phyloP scores from a whole-genome alignment of 345 rosid genomes.

The Cardiospermum halicacabum region DNA sequence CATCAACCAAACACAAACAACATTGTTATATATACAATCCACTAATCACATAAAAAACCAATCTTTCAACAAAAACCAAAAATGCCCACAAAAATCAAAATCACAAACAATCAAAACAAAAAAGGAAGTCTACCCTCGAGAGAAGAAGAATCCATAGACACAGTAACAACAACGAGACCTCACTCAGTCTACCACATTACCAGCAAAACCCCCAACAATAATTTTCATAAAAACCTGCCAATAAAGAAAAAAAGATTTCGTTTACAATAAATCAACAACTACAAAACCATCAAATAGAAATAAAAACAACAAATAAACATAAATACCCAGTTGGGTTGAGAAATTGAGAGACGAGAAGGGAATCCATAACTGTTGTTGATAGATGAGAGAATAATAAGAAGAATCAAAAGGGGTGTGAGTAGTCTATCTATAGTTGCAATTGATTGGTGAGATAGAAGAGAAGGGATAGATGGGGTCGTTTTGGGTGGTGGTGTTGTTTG shows the following conservation, averaged over 20 bases:
- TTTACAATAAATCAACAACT: constrained; percentile 1
- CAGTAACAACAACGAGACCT: constrained; percentile 14
- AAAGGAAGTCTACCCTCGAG: constrained; percentile 18
- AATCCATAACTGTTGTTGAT: constrained; percentile 26
- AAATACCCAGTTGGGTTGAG: constrained; percentile 15
- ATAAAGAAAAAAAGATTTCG: constrained; percentile 7
- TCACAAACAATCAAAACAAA: background rate
- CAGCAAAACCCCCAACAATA: constrained; percentile 26
- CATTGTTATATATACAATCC: background rate
- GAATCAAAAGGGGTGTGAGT: too few species aligned
- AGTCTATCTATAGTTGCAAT: background rate
- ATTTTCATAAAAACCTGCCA: constrained; percentile 26
- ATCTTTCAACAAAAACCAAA: constrained; percentile 9
- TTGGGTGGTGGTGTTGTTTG: background rate
- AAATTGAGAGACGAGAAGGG: constrained; percentile 25
- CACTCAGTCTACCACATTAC: constrained; percentile 38
- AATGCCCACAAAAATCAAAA: background rate
- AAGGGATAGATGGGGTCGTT: background rate
- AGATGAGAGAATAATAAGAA: too few species aligned
- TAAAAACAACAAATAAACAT: constrained; percentile 16
- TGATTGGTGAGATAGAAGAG: background rate
- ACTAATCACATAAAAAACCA: constrained; percentile 3
- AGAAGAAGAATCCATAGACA: constrained; percentile 33
- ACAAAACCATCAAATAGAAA: background rate
- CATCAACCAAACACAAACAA: background rate